phyloP scores from a whole-genome alignment of 306 rosid genomes.

The Fragaria nilgerrensis region DNA sequence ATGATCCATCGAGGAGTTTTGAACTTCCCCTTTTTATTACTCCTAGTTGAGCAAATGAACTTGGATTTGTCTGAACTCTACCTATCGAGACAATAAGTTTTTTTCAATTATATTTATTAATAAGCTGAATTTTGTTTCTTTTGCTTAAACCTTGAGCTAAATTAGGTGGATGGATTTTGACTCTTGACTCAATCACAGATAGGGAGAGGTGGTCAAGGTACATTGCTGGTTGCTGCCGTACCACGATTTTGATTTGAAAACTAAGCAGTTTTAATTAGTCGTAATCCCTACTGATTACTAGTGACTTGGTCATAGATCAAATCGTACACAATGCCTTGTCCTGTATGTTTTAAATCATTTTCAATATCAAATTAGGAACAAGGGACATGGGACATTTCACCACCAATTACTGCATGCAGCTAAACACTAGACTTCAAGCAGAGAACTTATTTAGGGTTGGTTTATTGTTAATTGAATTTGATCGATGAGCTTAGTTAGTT shows the following conservation, averaged over 20 bases:
- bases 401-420: neutral
- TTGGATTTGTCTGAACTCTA: too few species aligned
- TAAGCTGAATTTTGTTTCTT: neutral
- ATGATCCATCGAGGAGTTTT: too few species aligned
- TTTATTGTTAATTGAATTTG: neutral
- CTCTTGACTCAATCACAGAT: neutral
- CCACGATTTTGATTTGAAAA: neutral
- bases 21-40: too few species aligned
- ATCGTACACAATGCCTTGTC: neutral
- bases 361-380: neutral
- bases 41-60: too few species aligned
- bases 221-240: conserved; percentile 6
- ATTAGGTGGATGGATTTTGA: neutral
- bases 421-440: neutral
- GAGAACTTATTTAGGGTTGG: neutral
- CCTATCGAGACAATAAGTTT: too few species aligned
- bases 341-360: neutral
- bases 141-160: neutral
- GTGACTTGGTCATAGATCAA: neutral
- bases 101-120: neutral
- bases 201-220: conserved; percentile 3
- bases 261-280: neutral
- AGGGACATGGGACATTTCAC: neutral
- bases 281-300: neutral
- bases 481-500: neutral